These are phyloP conservation scores for Cyclospora cayetanensis DNA, from an alignment of 169 alveolate species.

Conservation along the genomic window DNA sequence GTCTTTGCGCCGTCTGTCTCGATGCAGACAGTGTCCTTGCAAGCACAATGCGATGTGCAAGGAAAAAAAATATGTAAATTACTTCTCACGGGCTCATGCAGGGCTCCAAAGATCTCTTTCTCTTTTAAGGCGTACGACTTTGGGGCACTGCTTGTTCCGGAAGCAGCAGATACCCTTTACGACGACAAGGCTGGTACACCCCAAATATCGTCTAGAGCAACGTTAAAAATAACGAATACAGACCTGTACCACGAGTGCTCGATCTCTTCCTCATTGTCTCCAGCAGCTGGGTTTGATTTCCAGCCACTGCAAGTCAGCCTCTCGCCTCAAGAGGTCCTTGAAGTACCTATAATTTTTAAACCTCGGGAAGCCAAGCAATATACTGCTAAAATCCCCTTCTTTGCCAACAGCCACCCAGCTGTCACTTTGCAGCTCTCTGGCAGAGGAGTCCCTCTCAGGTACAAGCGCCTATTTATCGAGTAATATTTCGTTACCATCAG, in stretches of 20 bases:
- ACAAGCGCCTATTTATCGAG: no score
- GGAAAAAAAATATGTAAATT: constrained; percentile 88
- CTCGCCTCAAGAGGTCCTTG: constrained; percentile 84
- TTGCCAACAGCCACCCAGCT: constrained; percentile 79
- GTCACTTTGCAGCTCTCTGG: constrained; percentile 39
- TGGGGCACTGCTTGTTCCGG: constrained; percentile 92
- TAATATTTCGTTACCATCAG: no score
- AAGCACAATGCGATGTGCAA: constrained; percentile 68
- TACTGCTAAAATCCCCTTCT: constrained; percentile 87
- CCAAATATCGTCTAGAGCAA: constrained; percentile 57
- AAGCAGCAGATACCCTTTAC: constrained; percentile 8
- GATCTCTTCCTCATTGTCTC: constrained; percentile 85
- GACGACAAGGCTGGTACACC: constrained; percentile 27
- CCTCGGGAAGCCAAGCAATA: constrained; percentile 90
- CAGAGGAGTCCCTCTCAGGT: constrained; percentile 37
- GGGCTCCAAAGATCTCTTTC: constrained; percentile 91
- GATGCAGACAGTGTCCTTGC: constrained; percentile 15
- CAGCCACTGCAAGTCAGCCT: constrained; percentile 76
- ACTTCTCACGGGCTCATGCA: constrained; percentile 84
- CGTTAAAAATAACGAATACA: constrained; percentile 86
- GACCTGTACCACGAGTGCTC: constrained; percentile 87
- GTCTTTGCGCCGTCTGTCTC: constrained; percentile 46
- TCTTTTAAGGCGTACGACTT: constrained; percentile 88
- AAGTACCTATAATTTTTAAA: constrained; percentile 89
- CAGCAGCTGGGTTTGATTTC: constrained; percentile 80